phyloP scores from a whole-genome alignment of 371 early-diverging fungal genomes.

The Mucor mucedo region DNA sequence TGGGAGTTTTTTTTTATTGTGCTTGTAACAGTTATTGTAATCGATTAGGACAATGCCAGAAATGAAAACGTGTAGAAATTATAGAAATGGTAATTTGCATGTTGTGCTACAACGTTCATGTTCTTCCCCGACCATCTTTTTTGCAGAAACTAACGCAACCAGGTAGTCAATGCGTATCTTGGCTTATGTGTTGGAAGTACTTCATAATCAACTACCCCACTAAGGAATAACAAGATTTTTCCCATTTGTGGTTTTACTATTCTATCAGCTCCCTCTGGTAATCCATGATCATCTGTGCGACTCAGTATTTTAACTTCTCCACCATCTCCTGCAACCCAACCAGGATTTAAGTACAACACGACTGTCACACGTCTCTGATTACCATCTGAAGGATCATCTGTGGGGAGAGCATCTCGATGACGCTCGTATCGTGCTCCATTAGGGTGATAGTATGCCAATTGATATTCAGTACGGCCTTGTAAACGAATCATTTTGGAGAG shows the following conservation, averaged over 20 bases:
- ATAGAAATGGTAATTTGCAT: background rate
- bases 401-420: slow-evolving; percentile 70
- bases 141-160: slow-evolving; percentile 47
- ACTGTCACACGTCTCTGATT: slow-evolving; percentile 69
- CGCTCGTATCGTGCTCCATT: slow-evolving; percentile 65
- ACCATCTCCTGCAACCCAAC: slow-evolving; percentile 56
- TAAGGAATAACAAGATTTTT: slow-evolving; percentile 62
- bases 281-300: slow-evolving; percentile 42
- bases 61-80: background rate
- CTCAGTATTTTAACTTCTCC: slow-evolving; percentile 61
- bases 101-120: background rate
- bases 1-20: background rate
- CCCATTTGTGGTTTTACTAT: slow-evolving; percentile 56
- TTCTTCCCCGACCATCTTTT: background rate
- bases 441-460: slow-evolving; percentile 65
- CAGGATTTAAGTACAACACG: slow-evolving; percentile 63
- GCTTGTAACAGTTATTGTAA: too few relatives aligned
- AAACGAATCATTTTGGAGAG: slow-evolving; percentile 53
- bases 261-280: slow-evolving; percentile 48
- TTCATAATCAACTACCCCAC: slow-evolving; percentile 69
- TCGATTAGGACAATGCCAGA: background rate
- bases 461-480: slow-evolving; percentile 62
- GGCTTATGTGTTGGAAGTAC: slow-evolving; percentile 53
- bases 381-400: slow-evolving; percentile 55
- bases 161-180: slow-evolving; percentile 59